phyloP scores from a whole-genome alignment of 305 asterid species.

The Rubia tinctorum region DNA sequence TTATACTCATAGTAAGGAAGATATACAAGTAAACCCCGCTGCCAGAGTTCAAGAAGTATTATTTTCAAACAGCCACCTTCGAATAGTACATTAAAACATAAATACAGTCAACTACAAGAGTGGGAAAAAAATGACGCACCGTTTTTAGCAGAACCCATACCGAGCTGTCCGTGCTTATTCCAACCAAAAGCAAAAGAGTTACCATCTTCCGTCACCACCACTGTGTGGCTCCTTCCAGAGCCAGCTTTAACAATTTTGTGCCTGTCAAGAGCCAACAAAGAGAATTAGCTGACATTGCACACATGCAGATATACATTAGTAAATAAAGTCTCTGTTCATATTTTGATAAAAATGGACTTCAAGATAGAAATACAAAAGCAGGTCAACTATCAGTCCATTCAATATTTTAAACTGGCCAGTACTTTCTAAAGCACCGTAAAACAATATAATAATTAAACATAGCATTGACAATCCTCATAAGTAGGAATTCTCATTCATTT shows the following conservation, averaged over 20 bases:
- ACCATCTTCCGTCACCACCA: conserved; percentile 80
- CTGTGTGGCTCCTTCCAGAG: conserved; percentile 86
- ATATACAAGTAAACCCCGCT: neutral
- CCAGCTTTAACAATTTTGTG: conserved; percentile 67
- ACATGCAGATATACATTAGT: neutral
- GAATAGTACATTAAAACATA: neutral
- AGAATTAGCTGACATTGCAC: conserved; percentile 4
- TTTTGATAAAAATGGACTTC: neutral
- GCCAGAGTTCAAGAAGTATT: too few species aligned
- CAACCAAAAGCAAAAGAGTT: conserved; percentile 84
- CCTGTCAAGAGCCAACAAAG: conserved; percentile 37
- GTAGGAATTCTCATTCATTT: neutral
- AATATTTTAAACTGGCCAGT: neutral
- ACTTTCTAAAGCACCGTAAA: neutral
- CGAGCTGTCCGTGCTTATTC: conserved; percentile 95
- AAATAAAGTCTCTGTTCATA: neutral
- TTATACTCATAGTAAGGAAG: neutral
- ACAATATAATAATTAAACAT: neutral
- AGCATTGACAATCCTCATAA: neutral
- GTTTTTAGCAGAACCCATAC: conserved; percentile 71
- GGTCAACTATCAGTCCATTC: neutral
- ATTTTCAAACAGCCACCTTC: neutral
- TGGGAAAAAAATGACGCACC: conserved; percentile 37
- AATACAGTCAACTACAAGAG: neutral
- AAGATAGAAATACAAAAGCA: neutral